Percentiles rank a stretch among this genome's conserved stretches.
phyloP scores from a whole-genome alignment of 2,329 filamentous ascomycete species.

The Curvularia hawaiiensis region DNA sequence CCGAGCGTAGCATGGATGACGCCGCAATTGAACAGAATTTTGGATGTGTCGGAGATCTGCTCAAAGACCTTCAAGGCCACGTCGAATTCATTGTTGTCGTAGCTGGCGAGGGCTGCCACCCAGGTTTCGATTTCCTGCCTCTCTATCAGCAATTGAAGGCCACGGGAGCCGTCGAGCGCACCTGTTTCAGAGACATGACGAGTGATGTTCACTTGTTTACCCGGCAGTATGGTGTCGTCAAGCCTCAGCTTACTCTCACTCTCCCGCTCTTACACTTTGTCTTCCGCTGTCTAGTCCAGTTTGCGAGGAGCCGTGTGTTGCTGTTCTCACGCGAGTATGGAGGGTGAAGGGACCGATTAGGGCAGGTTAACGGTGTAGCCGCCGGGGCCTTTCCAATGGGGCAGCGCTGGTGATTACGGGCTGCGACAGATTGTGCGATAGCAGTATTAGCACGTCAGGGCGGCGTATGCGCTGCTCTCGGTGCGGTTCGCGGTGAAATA shows the following conservation, averaged over 20 bases:
- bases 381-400: slow-evolving; percentile 34
- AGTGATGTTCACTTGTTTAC: slow-evolving; percentile 42
- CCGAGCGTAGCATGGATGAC: slow-evolving; percentile 97
- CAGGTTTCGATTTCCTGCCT: slow-evolving; percentile 96
- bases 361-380: slow-evolving; percentile 33
- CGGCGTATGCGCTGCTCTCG: slow-evolving; percentile 10
- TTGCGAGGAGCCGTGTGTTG: slow-evolving; percentile 26
- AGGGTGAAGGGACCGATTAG: slow-evolving; percentile 16
- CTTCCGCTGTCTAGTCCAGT: slow-evolving; percentile 34
- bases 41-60: slow-evolving; percentile 90
- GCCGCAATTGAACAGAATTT: slow-evolving; percentile 98
- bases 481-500: slow-evolving; percentile 10
- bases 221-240: slow-evolving; percentile 50
- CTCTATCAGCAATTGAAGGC: slow-evolving; percentile 33
- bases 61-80: slow-evolving; percentile 84
- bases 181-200: slow-evolving; percentile 58
- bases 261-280: not conserved
- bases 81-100: slow-evolving; percentile 98
- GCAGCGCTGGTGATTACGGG: slow-evolving; percentile 23
- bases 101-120: slow-evolving; percentile 87
- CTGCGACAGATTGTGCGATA: slow-evolving; percentile 14
- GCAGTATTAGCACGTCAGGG: slow-evolving; percentile 24
- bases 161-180: slow-evolving; percentile 27
- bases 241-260: slow-evolving; percentile 34
- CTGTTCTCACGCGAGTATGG: slow-evolving; percentile 28